Percentiles rank a stretch among this genome's conserved stretches.
phyloP scores from a whole-genome alignment of 306 rosid species.

The apple (Malus domestica) region DNA sequence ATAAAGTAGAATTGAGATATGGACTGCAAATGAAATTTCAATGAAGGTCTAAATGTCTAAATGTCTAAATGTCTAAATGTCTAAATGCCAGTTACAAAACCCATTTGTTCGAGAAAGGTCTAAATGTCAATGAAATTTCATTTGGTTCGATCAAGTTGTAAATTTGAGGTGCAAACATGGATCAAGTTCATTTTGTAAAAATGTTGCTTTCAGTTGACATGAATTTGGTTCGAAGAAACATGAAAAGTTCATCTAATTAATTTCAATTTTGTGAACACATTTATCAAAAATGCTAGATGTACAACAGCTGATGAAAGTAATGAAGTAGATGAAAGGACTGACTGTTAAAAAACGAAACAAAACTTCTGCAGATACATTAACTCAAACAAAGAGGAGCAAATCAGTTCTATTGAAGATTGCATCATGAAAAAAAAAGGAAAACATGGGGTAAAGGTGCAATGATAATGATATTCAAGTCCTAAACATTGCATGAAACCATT shows the following conservation, averaged over 20 bases:
- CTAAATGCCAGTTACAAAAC: background rate
- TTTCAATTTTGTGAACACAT: background rate
- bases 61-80: background rate
- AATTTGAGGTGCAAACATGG: background rate
- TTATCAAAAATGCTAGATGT: background rate
- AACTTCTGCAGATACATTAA: slow-evolving; percentile 4
- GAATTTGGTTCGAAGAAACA: background rate
- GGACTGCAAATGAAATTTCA: background rate
- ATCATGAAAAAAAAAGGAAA: too few species aligned
- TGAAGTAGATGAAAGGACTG: slow-evolving; percentile 6
- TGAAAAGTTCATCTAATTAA: background rate
- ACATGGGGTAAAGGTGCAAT: too few species aligned
- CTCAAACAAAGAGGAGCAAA: slow-evolving; percentile 1
- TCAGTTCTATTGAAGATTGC: background rate
- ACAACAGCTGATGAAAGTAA: slow-evolving; percentile 13
- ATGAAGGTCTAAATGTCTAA: background rate
- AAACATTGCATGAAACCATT: too few species aligned
- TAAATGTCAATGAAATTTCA: background rate
- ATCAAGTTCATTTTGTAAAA: background rate
- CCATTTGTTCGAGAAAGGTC: background rate
- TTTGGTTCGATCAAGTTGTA: background rate
- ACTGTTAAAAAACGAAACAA: background rate
- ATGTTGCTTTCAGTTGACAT: background rate
- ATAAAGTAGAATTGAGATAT: background rate
- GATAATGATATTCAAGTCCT: too few species aligned